Evolutionary conservation across 139 green algal genomes (phyloP), one percentile per base, ranked within the genome.

Genomic region (Haematococcus lacustris): DNA sequence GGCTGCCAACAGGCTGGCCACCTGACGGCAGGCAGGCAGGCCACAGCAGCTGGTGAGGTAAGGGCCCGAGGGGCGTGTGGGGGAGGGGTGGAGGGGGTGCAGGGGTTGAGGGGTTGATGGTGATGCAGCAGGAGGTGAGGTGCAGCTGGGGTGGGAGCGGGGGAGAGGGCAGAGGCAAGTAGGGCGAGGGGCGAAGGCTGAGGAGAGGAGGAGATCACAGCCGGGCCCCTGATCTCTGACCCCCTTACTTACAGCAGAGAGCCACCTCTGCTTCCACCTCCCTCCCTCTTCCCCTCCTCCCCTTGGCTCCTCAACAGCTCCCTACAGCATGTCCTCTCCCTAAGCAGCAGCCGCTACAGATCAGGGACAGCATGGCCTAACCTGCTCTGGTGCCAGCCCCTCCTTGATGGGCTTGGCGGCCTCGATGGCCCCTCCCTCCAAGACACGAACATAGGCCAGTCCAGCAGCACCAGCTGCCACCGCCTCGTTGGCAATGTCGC

Each of bases 371-470:
- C 21, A 4, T 30, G 53, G 23, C 70, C 57, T 25, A 37, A 73
- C 60, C 68, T 85, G 79, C 75, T 90, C 73, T 3, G 51, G n/a
- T 0, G 57, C 78, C 5, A 97, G 78, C 0, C 90, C 91, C 81
- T 96, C 89, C 77, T 86, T 86, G 35, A 96, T 80, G 1, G 91
- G 75, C 76, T 95, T 95, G 50, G 90, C 87, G 1, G 82, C 88
- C 53, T 97, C 88, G 5, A 96, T 69, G 1, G 41, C 73, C 3
- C 88, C 88, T 13, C 78, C 87, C 34, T 84, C 84, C 9, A 59
- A 67, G 32, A 98, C 83, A 1, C 93, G 87, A 37, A 91, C 71
- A 73, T 85, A 93, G 4, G 84, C 80, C 30, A 97, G 71, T 3
- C 91, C 91, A 3, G 74, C 61, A 7, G 53, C 73, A 66, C 91